Conservation (phyloP, 2,329 filamentous ascomycete species). For the Dactylonectria estremocensis region DNA sequence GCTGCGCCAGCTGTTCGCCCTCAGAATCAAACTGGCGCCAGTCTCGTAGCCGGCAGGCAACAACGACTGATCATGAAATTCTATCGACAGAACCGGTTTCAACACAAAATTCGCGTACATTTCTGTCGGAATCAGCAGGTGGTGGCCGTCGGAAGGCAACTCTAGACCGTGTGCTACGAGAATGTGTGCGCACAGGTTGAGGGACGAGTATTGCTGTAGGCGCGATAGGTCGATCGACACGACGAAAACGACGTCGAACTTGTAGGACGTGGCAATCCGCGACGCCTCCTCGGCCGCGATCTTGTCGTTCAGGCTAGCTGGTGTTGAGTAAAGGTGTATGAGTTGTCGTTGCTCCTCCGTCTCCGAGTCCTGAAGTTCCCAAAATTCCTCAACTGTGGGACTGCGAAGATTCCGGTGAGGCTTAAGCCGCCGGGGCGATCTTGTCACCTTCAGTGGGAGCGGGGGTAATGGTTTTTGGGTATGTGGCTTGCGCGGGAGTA, state of each 20-base stretch:
- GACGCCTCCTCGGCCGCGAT: conserved; percentile 1
- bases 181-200: not conserved
- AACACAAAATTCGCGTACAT: not conserved
- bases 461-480: not conserved
- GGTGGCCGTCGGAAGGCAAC: not conserved
- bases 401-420: not conserved
- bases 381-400: not conserved
- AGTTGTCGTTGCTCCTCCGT: not conserved
- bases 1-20: no score
- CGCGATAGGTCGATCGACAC: conserved; percentile 4
- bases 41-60: no score
- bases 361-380: not conserved
- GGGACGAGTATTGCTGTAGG: conserved; percentile 1
- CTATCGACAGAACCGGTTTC: not conserved
- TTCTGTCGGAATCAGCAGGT: conserved; percentile 2
- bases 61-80: no score
- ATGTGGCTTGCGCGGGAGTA: not conserved
- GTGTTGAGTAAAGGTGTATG: not conserved
- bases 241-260: not conserved
- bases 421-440: not conserved
- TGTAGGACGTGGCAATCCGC: not conserved
- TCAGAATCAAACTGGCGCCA: no score
- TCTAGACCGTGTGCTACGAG: not conserved
- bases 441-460: not conserved
- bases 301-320: not conserved